These are phyloP conservation scores for Mrakia blollopis DNA, from an alignment of 768 basidiomycete genomes.

Conservation along the genomic window DNA sequence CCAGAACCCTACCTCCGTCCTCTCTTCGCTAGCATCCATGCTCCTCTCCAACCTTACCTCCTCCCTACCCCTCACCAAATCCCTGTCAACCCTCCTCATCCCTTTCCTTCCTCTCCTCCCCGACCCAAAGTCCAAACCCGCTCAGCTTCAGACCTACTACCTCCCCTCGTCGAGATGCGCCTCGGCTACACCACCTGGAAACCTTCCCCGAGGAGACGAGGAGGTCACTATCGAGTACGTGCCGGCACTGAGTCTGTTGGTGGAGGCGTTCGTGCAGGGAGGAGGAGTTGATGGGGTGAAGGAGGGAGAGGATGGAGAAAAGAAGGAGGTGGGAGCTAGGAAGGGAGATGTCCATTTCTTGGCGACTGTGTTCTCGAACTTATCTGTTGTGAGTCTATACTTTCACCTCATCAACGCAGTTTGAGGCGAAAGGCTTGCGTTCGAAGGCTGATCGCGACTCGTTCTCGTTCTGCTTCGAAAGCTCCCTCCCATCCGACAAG, in stretches of 20 bases:
- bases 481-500: conserved; percentile 70
- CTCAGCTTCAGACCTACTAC: conserved; percentile 57
- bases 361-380: conserved; percentile 88
- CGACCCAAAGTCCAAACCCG: conserved; percentile 44
- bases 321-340: conserved; percentile 35
- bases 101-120: conserved; percentile 48
- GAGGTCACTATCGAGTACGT: conserved; percentile 47
- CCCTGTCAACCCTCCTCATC: conserved; percentile 62
- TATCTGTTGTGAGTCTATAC: conserved; percentile 61
- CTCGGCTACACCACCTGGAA: conserved; percentile 63
- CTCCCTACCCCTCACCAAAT: conserved; percentile 60
- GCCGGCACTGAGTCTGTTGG: conserved; percentile 66
- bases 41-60: conserved; percentile 88
- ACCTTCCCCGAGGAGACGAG: conserved; percentile 41
- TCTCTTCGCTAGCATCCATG: conserved; percentile 96
- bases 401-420: not conserved
- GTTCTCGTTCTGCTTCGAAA: conserved; percentile 41
- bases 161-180: conserved; percentile 72
- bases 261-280: conserved; percentile 82
- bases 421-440: not conserved
- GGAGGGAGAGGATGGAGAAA: conserved; percentile 52
- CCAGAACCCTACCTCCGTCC: conserved; percentile 81
- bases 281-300: conserved; percentile 45
- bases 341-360: conserved; percentile 87
- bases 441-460: not conserved